A percentile compares a stretch with the other conserved stretches of the same genome.
phyloP scores from a whole-genome alignment of 2,329 filamentous ascomycete species.

The Aspergillus hiratsukae region DNA sequence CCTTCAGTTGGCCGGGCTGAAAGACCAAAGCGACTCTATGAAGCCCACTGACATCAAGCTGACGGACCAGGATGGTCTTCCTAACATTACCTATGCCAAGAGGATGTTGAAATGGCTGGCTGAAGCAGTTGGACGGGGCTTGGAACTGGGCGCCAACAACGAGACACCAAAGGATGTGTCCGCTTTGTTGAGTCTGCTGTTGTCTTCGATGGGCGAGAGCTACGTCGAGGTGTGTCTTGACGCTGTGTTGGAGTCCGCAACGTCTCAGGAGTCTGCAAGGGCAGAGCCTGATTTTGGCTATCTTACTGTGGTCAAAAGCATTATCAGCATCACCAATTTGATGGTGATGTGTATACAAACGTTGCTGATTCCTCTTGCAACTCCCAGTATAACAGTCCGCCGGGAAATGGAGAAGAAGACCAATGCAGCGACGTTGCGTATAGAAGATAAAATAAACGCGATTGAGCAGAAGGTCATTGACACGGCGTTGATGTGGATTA shows the following conservation, averaged over 20 bases:
- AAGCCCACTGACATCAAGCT: slow-evolving; percentile 86
- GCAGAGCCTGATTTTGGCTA: slow-evolving; percentile 84
- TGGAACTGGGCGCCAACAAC: slow-evolving; percentile 80
- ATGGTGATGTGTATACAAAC: slow-evolving; percentile 90
- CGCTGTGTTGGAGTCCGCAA: slow-evolving; percentile 68
- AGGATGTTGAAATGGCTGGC: slow-evolving; percentile 97
- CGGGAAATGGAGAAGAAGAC: slow-evolving; percentile 84
- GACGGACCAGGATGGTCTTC: slow-evolving; percentile 77
- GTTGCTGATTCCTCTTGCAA: slow-evolving; percentile 82
- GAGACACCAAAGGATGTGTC: slow-evolving; percentile 95
- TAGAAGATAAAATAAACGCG: slow-evolving; percentile 77
- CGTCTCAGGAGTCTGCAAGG: slow-evolving; percentile 72
- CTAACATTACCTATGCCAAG: slow-evolving; percentile 85
- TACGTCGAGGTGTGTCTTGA: slow-evolving; percentile 64
- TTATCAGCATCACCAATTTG: slow-evolving; percentile 84
- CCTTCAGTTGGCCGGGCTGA: slow-evolving; percentile 78
- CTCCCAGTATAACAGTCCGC: slow-evolving; percentile 83
- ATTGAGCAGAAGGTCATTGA: slow-evolving; percentile 67
- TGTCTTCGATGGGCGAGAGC: slow-evolving; percentile 83
- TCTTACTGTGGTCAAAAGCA: slow-evolving; percentile 70
- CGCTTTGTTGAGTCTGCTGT: slow-evolving; percentile 73
- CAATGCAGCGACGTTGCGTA: slow-evolving; percentile 65
- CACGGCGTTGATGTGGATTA: slow-evolving; percentile 71
- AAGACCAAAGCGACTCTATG: slow-evolving; percentile 59
- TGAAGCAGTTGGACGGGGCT: slow-evolving; percentile 82